Conservation (phyloP, 2,329 filamentous ascomycete genomes). For the Zasmidium citrigriseum region DNA sequence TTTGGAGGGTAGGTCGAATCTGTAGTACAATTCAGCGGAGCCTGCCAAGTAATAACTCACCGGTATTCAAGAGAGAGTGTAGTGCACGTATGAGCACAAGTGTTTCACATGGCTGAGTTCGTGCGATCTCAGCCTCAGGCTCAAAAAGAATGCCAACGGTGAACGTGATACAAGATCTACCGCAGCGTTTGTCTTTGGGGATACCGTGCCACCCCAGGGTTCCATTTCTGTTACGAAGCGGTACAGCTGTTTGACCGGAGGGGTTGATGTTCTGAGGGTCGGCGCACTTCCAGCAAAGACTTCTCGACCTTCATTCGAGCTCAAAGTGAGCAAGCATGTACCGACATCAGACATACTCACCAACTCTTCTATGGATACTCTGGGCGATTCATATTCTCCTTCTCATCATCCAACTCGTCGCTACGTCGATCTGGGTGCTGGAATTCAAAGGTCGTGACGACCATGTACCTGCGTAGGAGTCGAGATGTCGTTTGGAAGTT, state of each 20-base stretch:
- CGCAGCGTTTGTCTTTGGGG: too few species aligned
- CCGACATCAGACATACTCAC: constrained; percentile 7
- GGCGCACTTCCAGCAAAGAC: neutral
- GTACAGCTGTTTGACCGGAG: too few species aligned
- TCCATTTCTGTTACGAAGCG: too few species aligned
- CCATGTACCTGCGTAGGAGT: constrained; percentile 4
- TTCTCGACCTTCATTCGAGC: neutral
- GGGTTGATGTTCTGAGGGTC: too few species aligned
- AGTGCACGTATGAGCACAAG: too few species aligned
- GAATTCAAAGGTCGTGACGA: constrained; percentile 2
- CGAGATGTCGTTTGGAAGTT: too few species aligned
- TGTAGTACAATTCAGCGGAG: neutral
- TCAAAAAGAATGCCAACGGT: too few species aligned
- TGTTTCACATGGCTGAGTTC: neutral
- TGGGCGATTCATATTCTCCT: constrained; percentile 12
- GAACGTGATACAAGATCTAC: too few species aligned
- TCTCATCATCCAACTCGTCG: constrained; percentile 6
- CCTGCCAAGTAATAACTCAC: neutral
- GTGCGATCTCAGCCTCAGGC: too few species aligned
- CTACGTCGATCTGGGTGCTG: constrained; percentile 7
- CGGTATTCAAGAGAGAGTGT: too few species aligned
- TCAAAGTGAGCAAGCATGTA: neutral
- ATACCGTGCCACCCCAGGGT: too few species aligned
- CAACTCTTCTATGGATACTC: constrained; percentile 7
- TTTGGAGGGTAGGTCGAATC: constrained; percentile 12